Evolutionary conservation across 2,329 filamentous ascomycete species (phyloP), one percentile per base, ranked within the genome.

Genomic region (Lecanicillium sp.): DNA sequence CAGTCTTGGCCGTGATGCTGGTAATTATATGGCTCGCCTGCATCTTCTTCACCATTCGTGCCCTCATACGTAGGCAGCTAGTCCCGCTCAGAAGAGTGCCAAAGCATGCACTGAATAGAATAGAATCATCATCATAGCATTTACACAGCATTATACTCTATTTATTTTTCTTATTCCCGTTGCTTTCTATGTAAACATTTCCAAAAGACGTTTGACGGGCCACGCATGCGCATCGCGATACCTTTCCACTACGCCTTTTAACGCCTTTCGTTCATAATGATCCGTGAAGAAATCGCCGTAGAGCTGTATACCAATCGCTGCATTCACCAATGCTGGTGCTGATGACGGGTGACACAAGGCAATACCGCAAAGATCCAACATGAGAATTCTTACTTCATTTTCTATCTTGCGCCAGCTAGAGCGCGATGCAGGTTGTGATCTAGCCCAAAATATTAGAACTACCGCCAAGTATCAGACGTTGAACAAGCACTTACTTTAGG

Each of bases 261-360:
- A 40, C 2, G 60, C 61, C 15, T 49, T 48, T 1, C 60, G 49
- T 41, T 64, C 61, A 33, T 61, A 63, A 9, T 49, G 51, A 37
- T 64, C 61, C 2, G 60, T 63, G 42, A 64, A 64, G 33, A 62
- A 64, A 36, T 64, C 61, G 1, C 60, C 59, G 18, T 64, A 64
- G n/a, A 64, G 42, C 48, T 63, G 58, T 43, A 64, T 63, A 4
- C 60, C 59, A 27, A 64, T 58, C 1, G 57, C 58, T 0, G 61
- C 57, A 6, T 64, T 61, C 3, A 64, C 56, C 3, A 64, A 50
- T 2, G 59, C 60, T 0, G 61, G 61, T 0, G 61, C 59, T 3
- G 56, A 63, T 0, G 48, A 53, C 0, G 59, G 56, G 29, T 64
- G 59, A 32, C 61, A 62, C 9, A 64, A 49, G 3, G 59, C 57